Conservation (phyloP, 495 filamentous ascomycete genomes). For the Xylona heveae region DNA sequence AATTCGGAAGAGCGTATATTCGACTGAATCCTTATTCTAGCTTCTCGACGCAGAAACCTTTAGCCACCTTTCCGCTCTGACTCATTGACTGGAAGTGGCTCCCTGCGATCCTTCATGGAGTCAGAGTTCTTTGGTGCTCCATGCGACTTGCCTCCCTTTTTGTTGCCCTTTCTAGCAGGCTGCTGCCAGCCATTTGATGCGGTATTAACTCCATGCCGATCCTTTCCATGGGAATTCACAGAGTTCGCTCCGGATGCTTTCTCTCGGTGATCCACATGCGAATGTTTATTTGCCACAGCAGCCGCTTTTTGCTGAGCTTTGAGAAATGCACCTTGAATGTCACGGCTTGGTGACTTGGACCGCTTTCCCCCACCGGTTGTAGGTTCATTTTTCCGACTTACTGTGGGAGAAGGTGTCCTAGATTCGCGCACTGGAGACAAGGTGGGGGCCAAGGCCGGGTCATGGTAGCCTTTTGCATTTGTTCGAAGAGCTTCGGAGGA, state of each 20-base stretch:
- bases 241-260: background rate
- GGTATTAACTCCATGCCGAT: background rate
- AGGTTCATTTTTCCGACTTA: slow-evolving; percentile 10
- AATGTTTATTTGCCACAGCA: slow-evolving; percentile 1
- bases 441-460: slow-evolving; percentile 10
- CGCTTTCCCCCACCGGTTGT: slow-evolving; percentile 1
- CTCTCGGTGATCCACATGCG: background rate
- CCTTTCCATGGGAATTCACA: background rate
- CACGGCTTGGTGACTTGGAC: no score
- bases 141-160: slow-evolving; percentile 11
- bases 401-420: slow-evolving; percentile 21
- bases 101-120: slow-evolving; percentile 7
- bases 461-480: slow-evolving; percentile 4
- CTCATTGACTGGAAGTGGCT: slow-evolving; percentile 16
- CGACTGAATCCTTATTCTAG: no score
- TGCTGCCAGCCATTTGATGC: slow-evolving; percentile 13
- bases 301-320: slow-evolving; percentile 1
- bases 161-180: slow-evolving; percentile 8
- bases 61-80: slow-evolving; percentile 21
- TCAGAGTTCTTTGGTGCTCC: slow-evolving; percentile 5
- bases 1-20: no score
- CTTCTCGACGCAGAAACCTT: no score
- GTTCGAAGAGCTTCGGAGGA: slow-evolving; percentile 4
- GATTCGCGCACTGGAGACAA: slow-evolving; percentile 26
- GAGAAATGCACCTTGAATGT: no score